Conservation (phyloP, 1,139 yeast genomes). For the Lodderomyces beijingensis region DNA sequence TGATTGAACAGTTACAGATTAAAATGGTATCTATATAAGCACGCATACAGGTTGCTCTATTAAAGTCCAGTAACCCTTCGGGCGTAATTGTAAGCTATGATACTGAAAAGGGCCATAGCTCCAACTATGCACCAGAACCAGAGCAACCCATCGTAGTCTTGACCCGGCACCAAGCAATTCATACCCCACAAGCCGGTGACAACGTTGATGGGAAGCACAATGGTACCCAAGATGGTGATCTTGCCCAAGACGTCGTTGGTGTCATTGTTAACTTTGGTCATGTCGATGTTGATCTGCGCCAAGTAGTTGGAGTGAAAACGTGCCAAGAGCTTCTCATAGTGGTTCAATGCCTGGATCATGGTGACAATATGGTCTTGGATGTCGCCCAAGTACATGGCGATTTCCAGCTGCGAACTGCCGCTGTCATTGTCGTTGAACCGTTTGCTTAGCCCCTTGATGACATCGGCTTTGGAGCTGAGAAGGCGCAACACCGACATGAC, state of each 20-base stretch:
- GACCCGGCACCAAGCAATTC: constrained; percentile 97
- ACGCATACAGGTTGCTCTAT: no score
- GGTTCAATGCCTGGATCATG: constrained; percentile 92
- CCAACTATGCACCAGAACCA: constrained; percentile 67
- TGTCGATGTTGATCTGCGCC: constrained; percentile 94
- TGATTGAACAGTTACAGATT: no score
- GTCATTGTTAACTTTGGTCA: constrained; percentile 96
- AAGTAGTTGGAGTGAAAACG: constrained; percentile 91
- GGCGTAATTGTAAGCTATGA: constrained; percentile 41
- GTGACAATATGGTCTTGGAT: constrained; percentile 94
- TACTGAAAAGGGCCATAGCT: constrained; percentile 33
- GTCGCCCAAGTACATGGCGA: constrained; percentile 79
- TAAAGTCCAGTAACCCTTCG: constrained; percentile 40
- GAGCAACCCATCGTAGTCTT: constrained; percentile 58
- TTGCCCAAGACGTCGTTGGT: constrained; percentile 95
- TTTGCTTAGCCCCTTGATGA: constrained; percentile 89
- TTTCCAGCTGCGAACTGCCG: constrained; percentile 20
- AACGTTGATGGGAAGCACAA: constrained; percentile 88
- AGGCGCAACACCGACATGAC: constrained; percentile 87
- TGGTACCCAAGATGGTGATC: constrained; percentile 89
- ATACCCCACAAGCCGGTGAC: constrained; percentile 98
- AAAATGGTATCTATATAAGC: no score
- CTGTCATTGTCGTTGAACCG: constrained; percentile 78
- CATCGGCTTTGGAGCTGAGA: constrained; percentile 92
- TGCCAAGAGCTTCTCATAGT: constrained; percentile 88